These are phyloP conservation scores for Mangifera indica DNA, from an alignment of 345 rosid genomes.

Conservation along the genomic window DNA sequence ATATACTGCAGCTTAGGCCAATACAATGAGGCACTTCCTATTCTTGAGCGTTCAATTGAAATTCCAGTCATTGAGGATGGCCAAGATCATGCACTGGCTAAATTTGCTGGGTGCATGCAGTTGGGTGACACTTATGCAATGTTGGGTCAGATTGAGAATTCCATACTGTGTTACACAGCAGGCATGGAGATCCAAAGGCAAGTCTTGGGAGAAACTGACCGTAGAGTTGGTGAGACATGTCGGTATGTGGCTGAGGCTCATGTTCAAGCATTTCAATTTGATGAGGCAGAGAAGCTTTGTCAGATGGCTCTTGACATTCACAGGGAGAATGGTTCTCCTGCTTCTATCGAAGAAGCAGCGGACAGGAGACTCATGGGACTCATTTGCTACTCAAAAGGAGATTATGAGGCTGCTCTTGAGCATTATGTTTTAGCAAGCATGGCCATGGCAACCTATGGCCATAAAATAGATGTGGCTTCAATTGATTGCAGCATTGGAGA, in stretches of 20 bases:
- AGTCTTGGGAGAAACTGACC: constrained; percentile 74
- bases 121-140: constrained; percentile 82
- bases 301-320: constrained; percentile 75
- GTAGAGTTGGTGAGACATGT: constrained; percentile 78
- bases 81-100: constrained; percentile 77
- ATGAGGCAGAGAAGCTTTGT: constrained; percentile 80
- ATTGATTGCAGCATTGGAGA: constrained; percentile 92
- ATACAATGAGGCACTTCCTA: constrained; percentile 62
- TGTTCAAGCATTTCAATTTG: constrained; percentile 80
- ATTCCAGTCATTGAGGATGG: constrained; percentile 76
- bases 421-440: constrained; percentile 83
- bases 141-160: constrained; percentile 83
- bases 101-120: constrained; percentile 96
- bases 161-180: constrained; percentile 71
- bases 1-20: constrained; percentile 65
- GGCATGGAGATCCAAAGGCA: constrained; percentile 93
- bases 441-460: constrained; percentile 75
- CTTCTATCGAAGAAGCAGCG: constrained; percentile 78
- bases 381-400: constrained; percentile 72
- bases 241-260: constrained; percentile 85
- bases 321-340: constrained; percentile 51
- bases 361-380: constrained; percentile 90
- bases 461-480: constrained; percentile 65
- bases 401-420: constrained; percentile 80
- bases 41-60: constrained; percentile 80